Conservation (phyloP, 306 rosid species). For the Aeschynomene evenia region DNA sequence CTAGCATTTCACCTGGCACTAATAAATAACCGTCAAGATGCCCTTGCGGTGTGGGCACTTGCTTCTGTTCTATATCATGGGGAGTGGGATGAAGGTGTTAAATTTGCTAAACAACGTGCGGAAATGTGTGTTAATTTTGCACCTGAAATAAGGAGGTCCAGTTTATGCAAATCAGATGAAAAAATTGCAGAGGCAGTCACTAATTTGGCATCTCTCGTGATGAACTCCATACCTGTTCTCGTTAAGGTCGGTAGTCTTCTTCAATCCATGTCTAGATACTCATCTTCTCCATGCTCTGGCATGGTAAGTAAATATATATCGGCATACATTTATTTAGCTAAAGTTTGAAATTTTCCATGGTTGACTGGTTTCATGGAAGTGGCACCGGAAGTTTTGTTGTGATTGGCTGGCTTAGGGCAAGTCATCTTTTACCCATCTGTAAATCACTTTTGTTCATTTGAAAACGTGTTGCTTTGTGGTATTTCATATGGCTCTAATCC, state of each 20-base stretch:
- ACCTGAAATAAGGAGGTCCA: constrained; percentile 65
- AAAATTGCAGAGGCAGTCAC: constrained; percentile 64
- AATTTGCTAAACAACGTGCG: constrained; percentile 62
- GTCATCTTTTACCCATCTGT: constrained; percentile 3
- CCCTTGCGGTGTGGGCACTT: constrained; percentile 56
- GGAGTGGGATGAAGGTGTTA: constrained; percentile 64
- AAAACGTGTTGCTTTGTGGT: constrained; percentile 28
- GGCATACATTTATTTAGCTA: constrained; percentile 1
- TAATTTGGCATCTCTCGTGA: constrained; percentile 59
- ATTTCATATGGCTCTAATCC: constrained; percentile 23
- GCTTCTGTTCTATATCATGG: constrained; percentile 84
- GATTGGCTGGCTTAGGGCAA: constrained; percentile 7
- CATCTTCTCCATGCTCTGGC: constrained; percentile 38
- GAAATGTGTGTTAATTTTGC: constrained; percentile 43
- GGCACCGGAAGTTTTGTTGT: constrained; percentile 27
- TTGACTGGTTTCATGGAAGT: constrained; percentile 20
- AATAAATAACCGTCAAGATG: constrained; percentile 68
- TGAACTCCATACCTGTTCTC: constrained; percentile 42
- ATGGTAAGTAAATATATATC: constrained; percentile 51
- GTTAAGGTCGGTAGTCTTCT: constrained; percentile 35
- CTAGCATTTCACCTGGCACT: constrained; percentile 82
- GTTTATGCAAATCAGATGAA: constrained; percentile 46
- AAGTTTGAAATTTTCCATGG: constrained; percentile 20
- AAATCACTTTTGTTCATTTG: constrained; percentile 20
- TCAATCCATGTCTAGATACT: constrained; percentile 45